Conservation (phyloP, 208 protist species). For the Leishmania braziliensis region DNA sequence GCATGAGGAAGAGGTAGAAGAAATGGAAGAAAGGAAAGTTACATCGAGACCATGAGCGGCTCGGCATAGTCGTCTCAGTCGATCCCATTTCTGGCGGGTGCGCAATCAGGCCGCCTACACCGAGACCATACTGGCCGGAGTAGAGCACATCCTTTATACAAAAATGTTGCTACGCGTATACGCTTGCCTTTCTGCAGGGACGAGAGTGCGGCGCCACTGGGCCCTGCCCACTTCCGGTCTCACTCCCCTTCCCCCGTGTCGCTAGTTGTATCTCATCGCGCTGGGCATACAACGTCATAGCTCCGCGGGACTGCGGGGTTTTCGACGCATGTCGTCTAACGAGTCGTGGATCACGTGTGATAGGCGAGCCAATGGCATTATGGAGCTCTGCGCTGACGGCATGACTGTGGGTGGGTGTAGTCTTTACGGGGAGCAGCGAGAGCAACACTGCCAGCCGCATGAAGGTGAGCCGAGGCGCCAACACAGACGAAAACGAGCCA, state of each 20-base stretch:
- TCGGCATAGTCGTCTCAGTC: too few relatives aligned
- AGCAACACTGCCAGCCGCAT: too few relatives aligned
- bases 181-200: background rate
- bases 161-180: background rate
- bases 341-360: background rate
- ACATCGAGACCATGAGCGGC: background rate
- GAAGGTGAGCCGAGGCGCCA: too few relatives aligned
- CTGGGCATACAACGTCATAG: background rate
- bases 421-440: too few relatives aligned
- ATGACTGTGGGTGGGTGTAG: background rate
- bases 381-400: background rate
- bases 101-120: too few relatives aligned
- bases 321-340: background rate
- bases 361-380: background rate
- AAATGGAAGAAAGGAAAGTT: background rate
- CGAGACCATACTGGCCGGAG: background rate
- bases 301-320: background rate
- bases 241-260: background rate
- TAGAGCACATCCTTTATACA: background rate
- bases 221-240: background rate
- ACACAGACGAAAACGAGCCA: too few relatives aligned
- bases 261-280: background rate
- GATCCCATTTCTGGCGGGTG: too few relatives aligned
- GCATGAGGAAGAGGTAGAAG: background rate
- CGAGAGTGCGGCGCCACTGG: background rate